A percentile compares a stretch with the other conserved stretches of the same genome.
Evolutionary conservation across 148 eudicot species (phyloP).

Genomic region (Arctostaphylos glauca): DNA sequence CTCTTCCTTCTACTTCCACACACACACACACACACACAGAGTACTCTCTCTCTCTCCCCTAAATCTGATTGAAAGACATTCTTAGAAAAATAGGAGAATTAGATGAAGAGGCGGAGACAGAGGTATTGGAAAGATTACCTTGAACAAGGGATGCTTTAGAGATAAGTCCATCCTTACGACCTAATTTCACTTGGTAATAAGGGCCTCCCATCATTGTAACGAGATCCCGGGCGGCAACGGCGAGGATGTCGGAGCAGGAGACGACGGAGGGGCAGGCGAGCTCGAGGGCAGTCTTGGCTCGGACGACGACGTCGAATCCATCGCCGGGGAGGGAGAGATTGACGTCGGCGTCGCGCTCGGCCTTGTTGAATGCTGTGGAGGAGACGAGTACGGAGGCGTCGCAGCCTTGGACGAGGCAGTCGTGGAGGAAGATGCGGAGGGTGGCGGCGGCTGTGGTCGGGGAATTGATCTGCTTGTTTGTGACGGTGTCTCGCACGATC

Average conservation of each 20-base stretch:
- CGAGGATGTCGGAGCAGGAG: constrained; percentile 48
- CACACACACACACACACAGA: no score
- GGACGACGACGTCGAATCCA: constrained; percentile 42
- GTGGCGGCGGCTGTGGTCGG: constrained; percentile 55
- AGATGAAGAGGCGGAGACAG: no score
- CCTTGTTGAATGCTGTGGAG: constrained; percentile 41
- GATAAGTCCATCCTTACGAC: constrained; percentile 30
- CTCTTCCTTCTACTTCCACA: no score
- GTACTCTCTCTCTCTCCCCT: no score
- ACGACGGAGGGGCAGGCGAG: constrained; percentile 45
- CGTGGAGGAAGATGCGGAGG: constrained; percentile 51
- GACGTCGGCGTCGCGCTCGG: constrained; percentile 49
- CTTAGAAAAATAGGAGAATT: no score
- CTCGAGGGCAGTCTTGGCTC: constrained; percentile 49
- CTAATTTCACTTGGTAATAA: constrained; percentile 24
- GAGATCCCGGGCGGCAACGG: constrained; percentile 35
- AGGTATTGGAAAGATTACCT: constrained; percentile 28
- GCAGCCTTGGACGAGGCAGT: constrained; percentile 45
- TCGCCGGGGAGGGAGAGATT: constrained; percentile 55
- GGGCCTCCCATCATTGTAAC: constrained; percentile 45
- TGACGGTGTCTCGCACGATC: constrained; percentile 37
- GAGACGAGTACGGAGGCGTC: constrained; percentile 51
- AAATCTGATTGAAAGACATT: no score
- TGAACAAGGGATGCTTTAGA: constrained; percentile 10
- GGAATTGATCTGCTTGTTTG: constrained; percentile 49